These are phyloP conservation scores for Aspergillus haitiensis DNA, from an alignment of 495 filamentous ascomycete species.

Conservation along the genomic window DNA sequence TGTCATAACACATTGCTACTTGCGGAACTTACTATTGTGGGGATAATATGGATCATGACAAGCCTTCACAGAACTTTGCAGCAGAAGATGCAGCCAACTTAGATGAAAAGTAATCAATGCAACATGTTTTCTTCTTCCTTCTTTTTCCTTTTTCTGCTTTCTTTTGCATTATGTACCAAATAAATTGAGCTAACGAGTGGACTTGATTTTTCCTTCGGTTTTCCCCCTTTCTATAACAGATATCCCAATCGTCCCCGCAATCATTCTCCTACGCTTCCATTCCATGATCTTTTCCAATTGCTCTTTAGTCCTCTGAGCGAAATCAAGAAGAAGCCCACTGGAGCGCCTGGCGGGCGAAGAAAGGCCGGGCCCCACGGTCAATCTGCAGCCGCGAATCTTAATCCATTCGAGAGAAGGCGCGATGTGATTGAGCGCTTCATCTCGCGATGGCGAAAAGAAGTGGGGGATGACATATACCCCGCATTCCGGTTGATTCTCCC, in stretches of 20 bases:
- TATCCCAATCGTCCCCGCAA: conserved; percentile 87
- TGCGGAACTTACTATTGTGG: neutral
- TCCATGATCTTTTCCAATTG: conserved; percentile 70
- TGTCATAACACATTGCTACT: neutral
- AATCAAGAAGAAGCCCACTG: conserved; percentile 72
- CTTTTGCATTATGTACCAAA: neutral
- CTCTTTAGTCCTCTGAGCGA: conserved; percentile 88
- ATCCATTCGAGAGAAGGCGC: conserved; percentile 80
- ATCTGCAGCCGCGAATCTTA: conserved; percentile 47
- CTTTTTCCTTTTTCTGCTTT: neutral
- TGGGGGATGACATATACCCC: conserved; percentile 90
- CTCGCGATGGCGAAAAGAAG: conserved; percentile 80
- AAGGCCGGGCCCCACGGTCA: conserved; percentile 59
- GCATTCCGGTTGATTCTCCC: conserved; percentile 90
- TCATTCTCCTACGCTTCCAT: conserved; percentile 73
- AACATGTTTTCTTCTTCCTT: neutral
- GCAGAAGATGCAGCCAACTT: conserved; percentile 53
- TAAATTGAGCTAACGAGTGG: conserved; percentile 28
- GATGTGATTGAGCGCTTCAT: conserved; percentile 89
- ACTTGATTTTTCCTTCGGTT: neutral
- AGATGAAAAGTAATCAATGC: conserved; percentile 58
- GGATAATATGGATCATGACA: conserved; percentile 49
- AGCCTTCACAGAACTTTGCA: conserved; percentile 47
- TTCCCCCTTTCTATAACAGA: conserved; percentile 35
- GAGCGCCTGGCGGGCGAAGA: conserved; percentile 43